A percentile compares a stretch with the other conserved stretches of the same genome.
Conservation (phyloP, 148 eudicot genomes). For the Vaccinium myrtillus region DNA sequence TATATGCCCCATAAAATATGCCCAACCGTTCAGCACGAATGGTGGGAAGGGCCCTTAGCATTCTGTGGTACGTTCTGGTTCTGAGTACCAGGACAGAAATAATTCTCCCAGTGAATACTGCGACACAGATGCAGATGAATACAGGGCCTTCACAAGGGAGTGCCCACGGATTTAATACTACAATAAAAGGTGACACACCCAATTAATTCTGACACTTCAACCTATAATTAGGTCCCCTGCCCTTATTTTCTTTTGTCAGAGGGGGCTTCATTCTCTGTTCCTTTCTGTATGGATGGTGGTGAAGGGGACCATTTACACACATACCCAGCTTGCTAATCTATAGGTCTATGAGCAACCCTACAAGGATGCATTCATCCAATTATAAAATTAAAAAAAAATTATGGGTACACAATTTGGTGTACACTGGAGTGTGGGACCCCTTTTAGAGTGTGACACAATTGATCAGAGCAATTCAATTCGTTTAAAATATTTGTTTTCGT, state of each 20-base stretch:
- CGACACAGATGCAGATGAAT: background rate
- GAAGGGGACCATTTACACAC: background rate
- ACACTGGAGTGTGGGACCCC: too few species aligned
- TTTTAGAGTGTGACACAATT: too few species aligned
- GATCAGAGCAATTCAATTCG: too few species aligned
- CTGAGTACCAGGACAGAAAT: background rate
- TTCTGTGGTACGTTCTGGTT: background rate
- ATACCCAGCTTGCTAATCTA: background rate
- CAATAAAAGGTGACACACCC: background rate
- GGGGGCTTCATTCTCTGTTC: background rate
- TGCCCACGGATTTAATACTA: conserved; percentile 31
- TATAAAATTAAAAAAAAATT: too few species aligned
- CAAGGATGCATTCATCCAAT: background rate
- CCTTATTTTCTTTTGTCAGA: background rate
- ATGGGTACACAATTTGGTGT: background rate
- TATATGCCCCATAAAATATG: too few species aligned
- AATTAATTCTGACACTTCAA: conserved; percentile 8
- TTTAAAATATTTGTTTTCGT: too few species aligned
- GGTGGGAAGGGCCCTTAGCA: background rate
- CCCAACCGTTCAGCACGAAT: too few species aligned
- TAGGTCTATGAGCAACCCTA: background rate
- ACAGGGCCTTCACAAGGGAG: background rate
- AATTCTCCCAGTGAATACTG: background rate
- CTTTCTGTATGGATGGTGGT: background rate
- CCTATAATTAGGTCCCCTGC: conserved; percentile 7